Percentiles rank a stretch among this genome's conserved stretches.
phyloP scores from a whole-genome alignment of 768 basidiomycete species.

The Mycena latifolia region DNA sequence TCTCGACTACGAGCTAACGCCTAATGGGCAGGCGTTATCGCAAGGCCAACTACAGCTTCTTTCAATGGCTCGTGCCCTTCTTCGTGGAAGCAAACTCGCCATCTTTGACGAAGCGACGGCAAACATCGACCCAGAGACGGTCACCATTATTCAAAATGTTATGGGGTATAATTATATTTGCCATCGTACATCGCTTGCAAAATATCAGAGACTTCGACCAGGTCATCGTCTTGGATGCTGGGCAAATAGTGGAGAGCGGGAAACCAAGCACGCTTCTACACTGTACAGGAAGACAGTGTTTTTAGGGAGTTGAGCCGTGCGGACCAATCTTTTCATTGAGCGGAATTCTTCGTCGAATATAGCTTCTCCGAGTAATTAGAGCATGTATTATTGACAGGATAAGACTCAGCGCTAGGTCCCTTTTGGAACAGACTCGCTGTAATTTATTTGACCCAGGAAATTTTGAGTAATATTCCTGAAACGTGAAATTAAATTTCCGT shows the following conservation, averaged over 20 bases:
- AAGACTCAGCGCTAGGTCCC: too few species aligned
- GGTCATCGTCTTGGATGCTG: constrained; percentile 71
- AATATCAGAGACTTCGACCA: constrained; percentile 64
- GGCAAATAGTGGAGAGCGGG: constrained; percentile 60
- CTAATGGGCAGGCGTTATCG: constrained; percentile 19
- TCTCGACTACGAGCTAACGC: constrained; percentile 25
- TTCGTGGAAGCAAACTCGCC: constrained; percentile 64
- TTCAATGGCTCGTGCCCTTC: constrained; percentile 67
- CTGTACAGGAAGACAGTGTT: constrained; percentile 52
- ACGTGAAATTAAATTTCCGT: too few species aligned
- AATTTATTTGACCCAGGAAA: too few species aligned
- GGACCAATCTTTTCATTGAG: background rate
- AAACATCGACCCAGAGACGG: constrained; percentile 60
- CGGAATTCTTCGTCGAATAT: background rate
- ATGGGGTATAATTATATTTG: constrained; percentile 60
- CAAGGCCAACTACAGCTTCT: constrained; percentile 58
- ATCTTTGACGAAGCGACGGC: constrained; percentile 62
- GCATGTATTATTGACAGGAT: too few species aligned
- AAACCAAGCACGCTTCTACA: constrained; percentile 57
- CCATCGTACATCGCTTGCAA: constrained; percentile 65
- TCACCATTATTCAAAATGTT: constrained; percentile 64
- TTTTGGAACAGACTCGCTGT: too few species aligned
- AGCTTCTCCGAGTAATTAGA: too few species aligned
- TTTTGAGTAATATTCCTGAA: too few species aligned
- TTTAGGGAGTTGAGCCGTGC: constrained; percentile 47